Conservation (phyloP, 2,329 filamentous ascomycete genomes). For the Beauveria asiatica region DNA sequence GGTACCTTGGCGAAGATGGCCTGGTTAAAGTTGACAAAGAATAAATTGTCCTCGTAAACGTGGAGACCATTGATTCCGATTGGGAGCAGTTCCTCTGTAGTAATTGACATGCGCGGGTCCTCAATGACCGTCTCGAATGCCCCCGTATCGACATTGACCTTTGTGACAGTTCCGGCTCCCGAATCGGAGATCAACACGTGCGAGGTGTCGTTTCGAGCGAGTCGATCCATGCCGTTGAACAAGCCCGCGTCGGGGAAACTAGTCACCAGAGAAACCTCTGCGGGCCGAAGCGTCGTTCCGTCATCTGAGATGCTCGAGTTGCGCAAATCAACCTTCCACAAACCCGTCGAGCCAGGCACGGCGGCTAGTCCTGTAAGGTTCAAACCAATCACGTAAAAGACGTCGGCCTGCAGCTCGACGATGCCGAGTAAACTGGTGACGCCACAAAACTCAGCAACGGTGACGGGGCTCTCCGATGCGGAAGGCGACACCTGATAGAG, state of each 20-base stretch:
- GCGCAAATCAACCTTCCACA: not conserved
- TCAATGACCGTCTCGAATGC: not conserved
- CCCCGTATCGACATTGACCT: not conserved
- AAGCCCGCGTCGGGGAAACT: not conserved
- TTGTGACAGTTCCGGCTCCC: not conserved
- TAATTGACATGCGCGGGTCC: not conserved
- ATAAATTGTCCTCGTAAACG: not conserved
- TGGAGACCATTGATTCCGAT: not conserved
- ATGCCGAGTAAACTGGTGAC: not conserved
- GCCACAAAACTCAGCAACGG: not conserved
- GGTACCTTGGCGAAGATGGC: not conserved
- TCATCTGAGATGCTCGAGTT: not conserved
- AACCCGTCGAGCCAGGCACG: not conserved
- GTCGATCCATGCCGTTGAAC: not conserved
- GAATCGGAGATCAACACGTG: not conserved
- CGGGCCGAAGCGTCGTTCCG: not conserved
- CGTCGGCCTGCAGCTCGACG: not conserved
- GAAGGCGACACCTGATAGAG: not conserved
- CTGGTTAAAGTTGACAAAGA: not conserved
- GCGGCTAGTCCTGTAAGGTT: not conserved
- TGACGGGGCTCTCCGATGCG: not conserved
- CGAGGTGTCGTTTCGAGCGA: not conserved
- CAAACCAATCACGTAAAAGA: not conserved
- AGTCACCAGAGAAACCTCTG: not conserved
- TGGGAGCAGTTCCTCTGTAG: not conserved